These are phyloP conservation scores for Mycena capillaripes DNA, from an alignment of 768 basidiomycete species.

Conservation along the genomic window DNA sequence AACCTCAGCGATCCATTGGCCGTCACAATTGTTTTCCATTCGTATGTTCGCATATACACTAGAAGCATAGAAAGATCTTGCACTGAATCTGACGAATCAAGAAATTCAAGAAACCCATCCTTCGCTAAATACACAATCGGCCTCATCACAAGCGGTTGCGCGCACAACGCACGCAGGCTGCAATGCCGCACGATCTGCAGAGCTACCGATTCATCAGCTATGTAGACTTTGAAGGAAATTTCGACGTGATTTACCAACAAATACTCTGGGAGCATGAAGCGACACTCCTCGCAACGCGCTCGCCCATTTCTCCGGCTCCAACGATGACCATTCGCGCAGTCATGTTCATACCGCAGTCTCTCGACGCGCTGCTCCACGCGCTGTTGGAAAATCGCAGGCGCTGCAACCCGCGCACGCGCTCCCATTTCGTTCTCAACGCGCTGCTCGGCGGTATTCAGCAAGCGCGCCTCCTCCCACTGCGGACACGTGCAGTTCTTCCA, in stretches of 20 bases:
- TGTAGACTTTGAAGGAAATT: neutral
- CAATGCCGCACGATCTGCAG: conserved; percentile 51
- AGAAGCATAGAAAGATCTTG: too few species aligned
- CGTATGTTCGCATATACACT: too few species aligned
- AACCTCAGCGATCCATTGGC: too few species aligned
- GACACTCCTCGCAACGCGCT: conserved; percentile 63
- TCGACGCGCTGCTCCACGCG: conserved; percentile 50
- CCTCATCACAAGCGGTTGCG: conserved; percentile 48
- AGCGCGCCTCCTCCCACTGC: conserved; percentile 72
- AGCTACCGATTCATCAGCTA: conserved; percentile 38
- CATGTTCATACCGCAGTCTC: conserved; percentile 65
- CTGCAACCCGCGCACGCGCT: conserved; percentile 38
- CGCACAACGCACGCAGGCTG: conserved; percentile 56
- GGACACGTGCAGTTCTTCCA: conserved; percentile 76
- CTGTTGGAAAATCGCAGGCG: conserved; percentile 47
- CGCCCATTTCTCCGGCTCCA: conserved; percentile 63
- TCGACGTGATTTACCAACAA: conserved; percentile 61
- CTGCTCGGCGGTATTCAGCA: conserved; percentile 57
- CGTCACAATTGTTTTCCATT: too few species aligned
- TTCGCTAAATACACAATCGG: too few species aligned
- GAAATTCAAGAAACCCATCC: too few species aligned
- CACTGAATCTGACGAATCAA: too few species aligned
- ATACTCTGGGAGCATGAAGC: conserved; percentile 54
- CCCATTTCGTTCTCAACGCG: conserved; percentile 60
- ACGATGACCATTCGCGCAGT: conserved; percentile 56